These are phyloP conservation scores for Alternaria tenuissima DNA, from an alignment of 2,329 filamentous ascomycete species.

Conservation along the genomic window DNA sequence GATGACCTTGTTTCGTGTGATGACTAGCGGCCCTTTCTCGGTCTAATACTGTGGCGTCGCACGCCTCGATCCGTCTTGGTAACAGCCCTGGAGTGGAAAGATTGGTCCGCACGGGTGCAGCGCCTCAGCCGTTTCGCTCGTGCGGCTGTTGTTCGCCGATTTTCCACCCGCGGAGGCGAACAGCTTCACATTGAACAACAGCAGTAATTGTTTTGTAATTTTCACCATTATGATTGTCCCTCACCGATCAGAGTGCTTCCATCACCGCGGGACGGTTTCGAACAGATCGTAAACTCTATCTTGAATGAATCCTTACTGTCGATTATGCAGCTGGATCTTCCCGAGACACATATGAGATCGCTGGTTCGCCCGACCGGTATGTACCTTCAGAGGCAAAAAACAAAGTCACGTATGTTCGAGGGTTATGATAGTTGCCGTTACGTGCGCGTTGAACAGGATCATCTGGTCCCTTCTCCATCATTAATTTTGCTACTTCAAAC, in stretches of 20 bases:
- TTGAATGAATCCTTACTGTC: neutral
- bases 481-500: neutral
- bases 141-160: neutral
- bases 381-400: neutral
- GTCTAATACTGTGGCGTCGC: slow-evolving; percentile 3
- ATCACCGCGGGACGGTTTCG: neutral
- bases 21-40: neutral
- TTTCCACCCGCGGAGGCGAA: neutral
- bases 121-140: slow-evolving; percentile 4
- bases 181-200: neutral
- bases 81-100: neutral
- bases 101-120: slow-evolving; percentile 3
- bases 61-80: neutral
- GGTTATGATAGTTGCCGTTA: neutral
- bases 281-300: neutral
- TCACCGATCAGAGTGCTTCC: neutral
- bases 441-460: neutral
- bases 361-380: neutral
- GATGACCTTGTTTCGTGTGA: slow-evolving; percentile 9
- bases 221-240: neutral
- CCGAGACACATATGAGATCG: neutral
- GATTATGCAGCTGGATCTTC: slow-evolving; percentile 1
- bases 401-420: neutral
- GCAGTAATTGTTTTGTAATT: slow-evolving; percentile 1
- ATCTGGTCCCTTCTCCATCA: neutral